Evolutionary conservation across 1,284 basidiomycete species (phyloP).

Genomic region (Vanrija humicola): DNA sequence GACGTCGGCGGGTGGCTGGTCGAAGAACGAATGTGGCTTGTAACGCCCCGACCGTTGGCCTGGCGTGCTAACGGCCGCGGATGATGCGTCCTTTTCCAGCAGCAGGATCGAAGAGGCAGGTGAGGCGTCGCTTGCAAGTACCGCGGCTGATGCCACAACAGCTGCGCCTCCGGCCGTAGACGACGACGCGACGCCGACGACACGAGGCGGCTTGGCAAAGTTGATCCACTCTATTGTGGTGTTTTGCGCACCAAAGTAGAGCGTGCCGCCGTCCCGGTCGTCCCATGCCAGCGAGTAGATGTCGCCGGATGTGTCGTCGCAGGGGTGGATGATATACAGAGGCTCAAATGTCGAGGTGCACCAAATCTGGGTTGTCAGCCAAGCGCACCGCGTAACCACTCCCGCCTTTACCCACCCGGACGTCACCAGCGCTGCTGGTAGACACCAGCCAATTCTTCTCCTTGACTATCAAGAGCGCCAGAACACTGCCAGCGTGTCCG

Average conservation of each 20-base stretch:
- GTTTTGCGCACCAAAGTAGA: conserved; percentile 84
- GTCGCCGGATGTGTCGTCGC: conserved; percentile 83
- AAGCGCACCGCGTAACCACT: not conserved
- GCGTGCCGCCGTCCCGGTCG: conserved; percentile 58
- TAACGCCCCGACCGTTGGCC: conserved; percentile 41
- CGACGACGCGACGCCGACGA: not conserved
- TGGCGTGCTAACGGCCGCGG: conserved; percentile 4
- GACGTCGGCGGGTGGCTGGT: conserved; percentile 29
- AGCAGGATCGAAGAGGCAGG: not conserved
- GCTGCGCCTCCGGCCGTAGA: not conserved
- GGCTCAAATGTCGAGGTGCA: conserved; percentile 66
- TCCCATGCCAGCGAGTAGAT: conserved; percentile 86
- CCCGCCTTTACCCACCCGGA: conserved; percentile 57
- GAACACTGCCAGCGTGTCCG: conserved; percentile 81
- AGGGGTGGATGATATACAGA: conserved; percentile 75
- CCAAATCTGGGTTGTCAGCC: conserved; percentile 64
- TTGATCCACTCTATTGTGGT: conserved; percentile 81
- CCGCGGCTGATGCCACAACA: not conserved
- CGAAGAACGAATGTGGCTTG: conserved; percentile 44
- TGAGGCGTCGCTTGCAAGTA: not conserved
- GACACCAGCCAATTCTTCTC: conserved; percentile 81
- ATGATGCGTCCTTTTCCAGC: not conserved
- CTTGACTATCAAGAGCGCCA: conserved; percentile 72
- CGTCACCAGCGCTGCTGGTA: conserved; percentile 65
- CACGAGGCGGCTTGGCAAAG: conserved; percentile 50